These are phyloP conservation scores for Spathaspora sp. DNA, from an alignment of 1,139 yeast species.

Conservation along the genomic window DNA sequence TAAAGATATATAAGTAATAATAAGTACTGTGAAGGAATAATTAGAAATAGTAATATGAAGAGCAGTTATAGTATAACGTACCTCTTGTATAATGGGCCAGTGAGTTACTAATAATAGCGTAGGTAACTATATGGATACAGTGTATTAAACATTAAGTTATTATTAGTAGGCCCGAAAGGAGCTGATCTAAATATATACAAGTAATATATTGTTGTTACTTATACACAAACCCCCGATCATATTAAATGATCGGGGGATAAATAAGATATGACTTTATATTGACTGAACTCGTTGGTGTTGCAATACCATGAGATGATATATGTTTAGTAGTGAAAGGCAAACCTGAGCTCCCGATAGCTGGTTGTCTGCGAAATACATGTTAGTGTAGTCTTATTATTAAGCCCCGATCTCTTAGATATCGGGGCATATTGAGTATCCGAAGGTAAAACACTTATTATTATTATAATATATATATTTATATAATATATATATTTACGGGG, in stretches of 20 bases:
- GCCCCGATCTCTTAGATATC: too few relatives aligned
- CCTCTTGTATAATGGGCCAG: constrained; percentile 10
- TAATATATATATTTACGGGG: constrained; percentile 1
- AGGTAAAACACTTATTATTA: constrained; percentile 6
- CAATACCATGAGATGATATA: constrained; percentile 4
- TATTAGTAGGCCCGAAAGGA: constrained; percentile 7
- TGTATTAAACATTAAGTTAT: constrained; percentile 4
- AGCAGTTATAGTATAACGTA: constrained; percentile 6
- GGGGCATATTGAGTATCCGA: too few relatives aligned
- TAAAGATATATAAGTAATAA: constrained; percentile 9
- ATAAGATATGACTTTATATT: not conserved
- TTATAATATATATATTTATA: too few relatives aligned
- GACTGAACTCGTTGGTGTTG: constrained; percentile 6
- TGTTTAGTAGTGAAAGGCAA: constrained; percentile 8
- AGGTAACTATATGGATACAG: constrained; percentile 3
- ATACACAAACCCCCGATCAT: too few relatives aligned
- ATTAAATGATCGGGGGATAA: not conserved
- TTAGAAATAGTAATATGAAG: constrained; percentile 8
- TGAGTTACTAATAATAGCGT: constrained; percentile 7
- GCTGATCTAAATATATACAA: constrained; percentile 8
- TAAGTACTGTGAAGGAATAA: constrained; percentile 13
- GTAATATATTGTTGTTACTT: not conserved
- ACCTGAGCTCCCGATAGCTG: constrained; percentile 7
- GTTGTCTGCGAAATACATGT: constrained; percentile 7
- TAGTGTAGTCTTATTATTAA: constrained; percentile 3